A percentile compares a stretch with the other conserved stretches of the same genome.
Conservation (phyloP, 2,329 filamentous ascomycete genomes). For the Aspergillus awamori region DNA sequence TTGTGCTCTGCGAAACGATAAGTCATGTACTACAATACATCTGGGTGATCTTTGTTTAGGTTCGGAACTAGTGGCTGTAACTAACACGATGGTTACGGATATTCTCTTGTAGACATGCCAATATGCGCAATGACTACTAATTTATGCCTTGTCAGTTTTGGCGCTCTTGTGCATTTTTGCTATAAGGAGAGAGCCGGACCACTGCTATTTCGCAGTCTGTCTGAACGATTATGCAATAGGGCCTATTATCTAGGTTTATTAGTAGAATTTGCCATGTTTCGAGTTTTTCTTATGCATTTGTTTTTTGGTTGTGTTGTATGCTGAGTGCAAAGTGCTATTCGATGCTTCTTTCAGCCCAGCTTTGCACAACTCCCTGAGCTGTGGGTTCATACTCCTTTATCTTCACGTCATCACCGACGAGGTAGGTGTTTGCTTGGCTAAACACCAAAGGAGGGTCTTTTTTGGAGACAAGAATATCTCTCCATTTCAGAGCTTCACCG, state of each 20-base stretch:
- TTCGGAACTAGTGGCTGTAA: too few relatives aligned
- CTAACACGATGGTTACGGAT: too few relatives aligned
- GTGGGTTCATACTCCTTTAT: conserved; percentile 62
- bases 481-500: conserved; percentile 55
- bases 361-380: conserved; percentile 57
- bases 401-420: conserved; percentile 45
- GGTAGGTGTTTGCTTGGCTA: conserved; percentile 64
- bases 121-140: neutral
- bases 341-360: conserved; percentile 51
- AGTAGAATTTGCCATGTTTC: neutral
- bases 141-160: too few relatives aligned
- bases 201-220: too few relatives aligned
- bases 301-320: neutral
- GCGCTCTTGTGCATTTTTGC: too few relatives aligned
- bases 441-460: conserved; percentile 59
- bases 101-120: too few relatives aligned
- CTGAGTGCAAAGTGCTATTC: neutral
- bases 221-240: too few relatives aligned
- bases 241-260: neutral
- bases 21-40: too few relatives aligned
- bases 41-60: too few relatives aligned
- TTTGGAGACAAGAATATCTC: conserved; percentile 59
- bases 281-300: neutral
- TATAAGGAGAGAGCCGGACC: too few relatives aligned
- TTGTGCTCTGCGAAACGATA: too few relatives aligned